Base-by-base conservation (phyloP, 768 basidiomycete genomes). In the Suillus tomentosus region DNA sequence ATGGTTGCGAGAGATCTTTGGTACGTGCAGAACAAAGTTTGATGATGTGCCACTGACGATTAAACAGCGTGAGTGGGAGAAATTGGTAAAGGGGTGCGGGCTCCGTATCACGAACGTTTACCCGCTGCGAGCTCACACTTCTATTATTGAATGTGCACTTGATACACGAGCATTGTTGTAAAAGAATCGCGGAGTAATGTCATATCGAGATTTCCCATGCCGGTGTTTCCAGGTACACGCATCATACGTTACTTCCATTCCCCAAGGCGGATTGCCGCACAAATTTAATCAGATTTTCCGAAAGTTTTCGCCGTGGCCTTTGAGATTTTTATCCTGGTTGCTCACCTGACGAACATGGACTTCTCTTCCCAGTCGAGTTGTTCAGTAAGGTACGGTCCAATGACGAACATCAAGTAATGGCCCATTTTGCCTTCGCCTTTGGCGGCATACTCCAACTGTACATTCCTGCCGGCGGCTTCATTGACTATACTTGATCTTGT, bases 341-440 rank as follows among this genome's bases (percentile, higher is more conserved):
- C 86, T 86, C 24, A 86, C 85, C 68, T 85, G 83, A 64, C 72
- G 82, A 6, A 83, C 82, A n/a, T 68, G 67, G 51, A 34, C 34
- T 19, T 10, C 17, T 34, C 40, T 76, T 75, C 6, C 73, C 68
- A 6, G 57, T n/a, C 47, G 40, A 9, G 61, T 65, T 24, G 74
- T 75, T 82, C 85, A 87, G 64, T 86, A 85, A 3, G 85, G 84
- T 2, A 69, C 76, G 42, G 74, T 17, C 81, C 80, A 6, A 87
- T 65, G 62, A 82, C 82, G 1, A 81, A 65, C 60, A 86, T 53
- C 2, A 82, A 55, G 77, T 80, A 82, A 11, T 53, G 1, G 19
- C 72, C 64, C 60, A 79, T 80, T 8, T 64, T 68, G 15, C 75
- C 69, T 5, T 67, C 72, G 6, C 84, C 84, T 6, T 59, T 66